A percentile compares a stretch with the other conserved stretches of the same genome.
Evolutionary conservation across 192 early-diverging fungal genomes (phyloP).

Genomic region (Spizellomyces sp.): DNA sequence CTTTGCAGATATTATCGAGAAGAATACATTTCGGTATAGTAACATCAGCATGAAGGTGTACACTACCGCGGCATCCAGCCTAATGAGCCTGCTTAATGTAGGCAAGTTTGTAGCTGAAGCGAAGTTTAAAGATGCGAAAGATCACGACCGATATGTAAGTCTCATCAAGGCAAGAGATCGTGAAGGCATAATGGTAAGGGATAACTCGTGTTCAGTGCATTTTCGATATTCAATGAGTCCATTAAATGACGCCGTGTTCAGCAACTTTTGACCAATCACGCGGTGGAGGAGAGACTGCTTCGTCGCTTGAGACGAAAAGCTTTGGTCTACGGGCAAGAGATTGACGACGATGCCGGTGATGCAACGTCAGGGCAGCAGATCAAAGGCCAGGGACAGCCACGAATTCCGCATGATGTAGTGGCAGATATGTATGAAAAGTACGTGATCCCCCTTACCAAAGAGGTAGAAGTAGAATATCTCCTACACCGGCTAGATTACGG

Average conservation of each 20-base stretch:
- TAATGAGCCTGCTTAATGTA: slow-evolving; percentile 25
- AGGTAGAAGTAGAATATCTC: slow-evolving; percentile 95
- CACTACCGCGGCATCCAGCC: neutral
- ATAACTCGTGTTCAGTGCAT: neutral
- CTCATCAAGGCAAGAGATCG: slow-evolving; percentile 74
- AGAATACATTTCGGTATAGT: slow-evolving; percentile 89
- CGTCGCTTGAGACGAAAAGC: slow-evolving; percentile 86
- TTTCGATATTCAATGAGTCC: no score
- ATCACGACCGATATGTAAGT: slow-evolving; percentile 75
- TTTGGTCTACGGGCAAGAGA: slow-evolving; percentile 90
- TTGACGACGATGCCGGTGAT: slow-evolving; percentile 50
- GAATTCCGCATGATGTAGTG: slow-evolving; percentile 80
- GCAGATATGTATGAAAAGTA: slow-evolving; percentile 89
- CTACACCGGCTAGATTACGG: slow-evolving; percentile 63
- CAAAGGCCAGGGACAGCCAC: slow-evolving; percentile 25
- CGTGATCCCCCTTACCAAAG: slow-evolving; percentile 97
- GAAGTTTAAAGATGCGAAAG: slow-evolving; percentile 83
- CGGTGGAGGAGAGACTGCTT: slow-evolving; percentile 83
- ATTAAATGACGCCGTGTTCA: neutral
- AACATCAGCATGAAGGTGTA: neutral
- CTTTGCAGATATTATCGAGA: slow-evolving; percentile 85
- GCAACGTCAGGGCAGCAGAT: neutral
- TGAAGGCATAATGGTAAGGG: slow-evolving; percentile 63
- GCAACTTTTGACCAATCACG: slow-evolving; percentile 83
- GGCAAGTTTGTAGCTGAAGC: slow-evolving; percentile 97